These are phyloP conservation scores for Platanthera guangdongensis DNA, from an alignment of 106 monocot species.

Conservation along the genomic window DNA sequence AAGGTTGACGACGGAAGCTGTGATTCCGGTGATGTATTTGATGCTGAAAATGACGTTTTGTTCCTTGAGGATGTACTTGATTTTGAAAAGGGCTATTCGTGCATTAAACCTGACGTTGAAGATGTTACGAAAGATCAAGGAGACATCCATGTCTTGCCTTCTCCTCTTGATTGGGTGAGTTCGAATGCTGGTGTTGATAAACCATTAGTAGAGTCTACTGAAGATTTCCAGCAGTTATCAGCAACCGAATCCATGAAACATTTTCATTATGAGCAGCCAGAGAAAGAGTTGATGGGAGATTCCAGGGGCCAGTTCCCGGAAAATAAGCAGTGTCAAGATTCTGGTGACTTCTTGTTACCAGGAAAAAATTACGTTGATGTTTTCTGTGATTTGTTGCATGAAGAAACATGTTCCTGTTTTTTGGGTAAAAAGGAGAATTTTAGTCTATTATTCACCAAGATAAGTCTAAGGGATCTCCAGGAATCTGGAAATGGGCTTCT, in stretches of 20 bases:
- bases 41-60: constrained; percentile 2
- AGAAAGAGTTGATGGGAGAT: background rate
- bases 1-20: background rate
- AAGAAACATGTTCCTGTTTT: background rate
- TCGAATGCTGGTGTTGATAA: background rate
- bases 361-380: too few species aligned
- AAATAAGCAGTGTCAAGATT: background rate
- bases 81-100: background rate
- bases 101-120: background rate
- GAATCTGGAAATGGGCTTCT: background rate
- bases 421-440: background rate
- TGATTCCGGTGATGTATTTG: background rate
- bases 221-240: too few species aligned
- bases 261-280: too few species aligned
- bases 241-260: too few species aligned
- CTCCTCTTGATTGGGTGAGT: background rate
- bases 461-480: background rate
- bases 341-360: too few species aligned
- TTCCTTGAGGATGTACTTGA: background rate
- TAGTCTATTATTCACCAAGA: background rate
- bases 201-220: background rate
- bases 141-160: background rate
- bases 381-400: background rate
- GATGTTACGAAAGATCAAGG: background rate
- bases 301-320: background rate